Evolutionary conservation across 305 asterid species (phyloP).

Genomic region (Withania somnifera): DNA sequence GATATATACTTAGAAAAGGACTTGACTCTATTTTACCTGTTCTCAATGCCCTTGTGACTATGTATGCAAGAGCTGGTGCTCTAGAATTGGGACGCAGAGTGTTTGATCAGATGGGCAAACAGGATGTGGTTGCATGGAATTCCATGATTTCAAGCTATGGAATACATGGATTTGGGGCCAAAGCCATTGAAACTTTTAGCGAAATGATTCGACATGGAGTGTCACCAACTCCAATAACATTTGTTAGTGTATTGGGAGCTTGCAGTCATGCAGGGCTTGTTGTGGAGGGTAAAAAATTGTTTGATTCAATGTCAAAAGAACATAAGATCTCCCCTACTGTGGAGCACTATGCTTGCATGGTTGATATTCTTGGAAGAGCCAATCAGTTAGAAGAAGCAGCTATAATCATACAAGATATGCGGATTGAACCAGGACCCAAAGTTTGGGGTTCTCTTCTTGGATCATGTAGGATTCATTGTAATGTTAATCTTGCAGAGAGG

Average conservation of each 20-base stretch:
- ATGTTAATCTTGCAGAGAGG: conserved; percentile 62
- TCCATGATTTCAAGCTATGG: conserved; percentile 75
- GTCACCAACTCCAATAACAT: conserved; percentile 62
- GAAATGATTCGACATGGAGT: conserved; percentile 57
- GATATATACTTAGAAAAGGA: conserved; percentile 61
- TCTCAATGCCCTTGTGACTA: conserved; percentile 59
- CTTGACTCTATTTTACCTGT: conserved; percentile 77
- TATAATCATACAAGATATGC: conserved; percentile 54
- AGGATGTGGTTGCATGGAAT: conserved; percentile 79
- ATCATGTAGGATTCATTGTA: conserved; percentile 81
- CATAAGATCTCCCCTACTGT: conserved; percentile 39
- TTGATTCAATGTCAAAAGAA: conserved; percentile 51
- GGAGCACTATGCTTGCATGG: conserved; percentile 93
- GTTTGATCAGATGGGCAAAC: conserved; percentile 53
- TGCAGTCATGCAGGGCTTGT: conserved; percentile 92
- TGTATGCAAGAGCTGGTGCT: conserved; percentile 81
- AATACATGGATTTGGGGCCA: conserved; percentile 58
- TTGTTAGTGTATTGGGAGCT: conserved; percentile 76
- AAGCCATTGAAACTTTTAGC: conserved; percentile 44
- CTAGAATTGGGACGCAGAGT: conserved; percentile 41
- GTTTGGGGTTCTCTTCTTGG: conserved; percentile 95
- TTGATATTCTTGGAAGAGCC: conserved; percentile 93
- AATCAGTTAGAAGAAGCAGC: conserved; percentile 73
- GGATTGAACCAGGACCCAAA: conserved; percentile 65
- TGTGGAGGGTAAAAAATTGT: conserved; percentile 53